Evolutionary conservation across 805 yeast genomes (phyloP), one percentile per base, ranked within the genome.

Genomic region (Candida oleophila): DNA sequence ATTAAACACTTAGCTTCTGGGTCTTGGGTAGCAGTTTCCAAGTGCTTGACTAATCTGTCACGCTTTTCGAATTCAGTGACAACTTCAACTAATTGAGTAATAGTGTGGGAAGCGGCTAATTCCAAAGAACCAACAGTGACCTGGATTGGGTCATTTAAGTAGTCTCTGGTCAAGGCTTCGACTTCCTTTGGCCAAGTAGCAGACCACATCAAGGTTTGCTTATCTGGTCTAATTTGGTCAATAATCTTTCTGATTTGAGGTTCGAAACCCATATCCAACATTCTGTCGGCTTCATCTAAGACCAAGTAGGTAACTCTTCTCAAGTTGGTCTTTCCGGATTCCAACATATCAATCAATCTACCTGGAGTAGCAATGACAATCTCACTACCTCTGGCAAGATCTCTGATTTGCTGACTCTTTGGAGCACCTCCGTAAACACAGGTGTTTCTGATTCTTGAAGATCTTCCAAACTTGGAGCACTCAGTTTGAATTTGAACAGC

Each of bases 181-280:
- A 94, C 98, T 71, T 89, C 96, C 80, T 91, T 92, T 61, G 99
- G 99, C 99, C 99, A 94, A 47, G 99, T 94, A 58, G 99, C 99
- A 52, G 98, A 92, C 98, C 98, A 94, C 97, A 94, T 89, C 61
- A 92, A 80, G 51, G 99, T 94, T 77, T 94, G 99, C 80, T 98
- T 90, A 71, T 94, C 99, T 52, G 99, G 99, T 78, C 99, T 88
- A 68, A 94, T 94, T 80, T 92, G 98, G 61, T 86, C 91, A 57
- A 94, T 92, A 71, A 94, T 94, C 76, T 92, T 92, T 80, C 99
- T 85, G 71, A 94, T 94, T 81, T 92, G 98, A 57, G 98, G 98
- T 79, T 94, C 99, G 71, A 94, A 94, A 70, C 99, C 99, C 99
- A 94, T 94, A 78, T 94, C 99, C 75, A 94, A 83, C 99, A 94